Percentiles rank a stretch among this genome's conserved stretches.
Evolutionary conservation across 139 green algal genomes (phyloP).

Genomic region (Chlamydomonas eustigma): DNA sequence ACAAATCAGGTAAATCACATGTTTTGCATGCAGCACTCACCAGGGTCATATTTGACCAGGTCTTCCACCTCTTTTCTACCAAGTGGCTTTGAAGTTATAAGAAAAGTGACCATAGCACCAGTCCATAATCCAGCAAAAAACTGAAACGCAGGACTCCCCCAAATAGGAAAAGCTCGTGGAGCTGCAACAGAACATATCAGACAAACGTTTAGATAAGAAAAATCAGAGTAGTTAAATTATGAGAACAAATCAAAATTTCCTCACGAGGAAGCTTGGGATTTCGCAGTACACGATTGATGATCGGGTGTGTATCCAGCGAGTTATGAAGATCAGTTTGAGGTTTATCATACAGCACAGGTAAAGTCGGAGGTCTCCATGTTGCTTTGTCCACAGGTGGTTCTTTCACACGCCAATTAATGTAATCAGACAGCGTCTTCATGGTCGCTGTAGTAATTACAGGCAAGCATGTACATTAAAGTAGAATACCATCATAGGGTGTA

Average conservation of each 20-base stretch:
- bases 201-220: background rate
- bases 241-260: background rate
- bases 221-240: background rate
- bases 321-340: slow-evolving; percentile 32
- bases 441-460: too few relatives aligned
- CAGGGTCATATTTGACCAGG: slow-evolving; percentile 40
- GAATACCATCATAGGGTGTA: too few relatives aligned
- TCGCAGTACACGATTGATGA: slow-evolving; percentile 37
- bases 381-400: slow-evolving; percentile 10
- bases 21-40: too few relatives aligned
- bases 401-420: slow-evolving; percentile 30
- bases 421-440: slow-evolving; percentile 44
- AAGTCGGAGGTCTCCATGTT: slow-evolving; percentile 35
- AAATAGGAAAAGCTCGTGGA: slow-evolving; percentile 25
- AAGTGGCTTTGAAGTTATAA: slow-evolving; percentile 43
- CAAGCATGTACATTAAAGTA: too few relatives aligned
- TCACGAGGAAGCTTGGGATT: slow-evolving; percentile 26
- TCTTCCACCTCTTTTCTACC: slow-evolving; percentile 43
- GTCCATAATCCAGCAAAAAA: slow-evolving; percentile 45
- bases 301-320: slow-evolving; percentile 35
- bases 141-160: slow-evolving; percentile 33
- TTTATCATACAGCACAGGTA: slow-evolving; percentile 36
- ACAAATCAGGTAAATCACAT: too few relatives aligned
- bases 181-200: background rate
- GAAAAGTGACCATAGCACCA: slow-evolving; percentile 36